Evolutionary conservation across 2,329 filamentous ascomycete species (phyloP).

Genomic region (Ophiocordyceps polyrhachis-furcata): DNA sequence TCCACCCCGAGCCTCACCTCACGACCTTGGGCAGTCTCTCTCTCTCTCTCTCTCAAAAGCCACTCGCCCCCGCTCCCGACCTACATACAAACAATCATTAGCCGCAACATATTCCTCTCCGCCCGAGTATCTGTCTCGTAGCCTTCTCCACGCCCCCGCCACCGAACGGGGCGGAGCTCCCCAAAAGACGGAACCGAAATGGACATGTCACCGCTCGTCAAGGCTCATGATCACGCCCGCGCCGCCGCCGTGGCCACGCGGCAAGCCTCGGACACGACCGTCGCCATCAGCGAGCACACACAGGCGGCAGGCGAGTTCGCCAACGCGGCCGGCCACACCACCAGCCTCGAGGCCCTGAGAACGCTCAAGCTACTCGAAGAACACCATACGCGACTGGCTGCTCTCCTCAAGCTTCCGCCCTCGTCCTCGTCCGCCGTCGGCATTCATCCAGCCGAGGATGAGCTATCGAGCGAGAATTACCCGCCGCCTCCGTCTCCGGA

Average conservation of each 20-base stretch:
- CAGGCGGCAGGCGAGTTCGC: slow-evolving; percentile 78
- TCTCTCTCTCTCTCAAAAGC: too few species aligned
- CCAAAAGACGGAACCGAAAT: slow-evolving; percentile 6
- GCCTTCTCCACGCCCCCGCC: too few species aligned
- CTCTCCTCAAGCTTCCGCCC: slow-evolving; percentile 56
- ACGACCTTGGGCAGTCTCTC: too few species aligned
- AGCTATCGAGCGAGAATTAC: slow-evolving; percentile 9
- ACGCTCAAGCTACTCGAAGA: slow-evolving; percentile 72
- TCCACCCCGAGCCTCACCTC: too few species aligned
- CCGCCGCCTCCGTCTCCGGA: background rate
- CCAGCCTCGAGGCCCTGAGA: slow-evolving; percentile 53
- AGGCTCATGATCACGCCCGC: slow-evolving; percentile 79
- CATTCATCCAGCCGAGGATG: slow-evolving; percentile 4
- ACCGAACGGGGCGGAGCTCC: too few species aligned
- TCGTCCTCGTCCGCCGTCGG: slow-evolving; percentile 8
- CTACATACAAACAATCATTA: too few species aligned
- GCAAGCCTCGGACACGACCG: slow-evolving; percentile 55
- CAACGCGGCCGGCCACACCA: slow-evolving; percentile 56
- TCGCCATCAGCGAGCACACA: slow-evolving; percentile 75
- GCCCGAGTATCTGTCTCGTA: background rate
- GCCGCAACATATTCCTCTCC: too few species aligned
- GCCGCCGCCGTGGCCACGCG: slow-evolving; percentile 66
- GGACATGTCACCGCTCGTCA: slow-evolving; percentile 19
- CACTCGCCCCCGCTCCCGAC: too few species aligned
- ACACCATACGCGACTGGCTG: slow-evolving; percentile 70